A percentile compares a stretch with the other conserved stretches of the same genome.
Conservation (phyloP, 2,329 filamentous ascomycete genomes). For the Kalmusia sp. region DNA sequence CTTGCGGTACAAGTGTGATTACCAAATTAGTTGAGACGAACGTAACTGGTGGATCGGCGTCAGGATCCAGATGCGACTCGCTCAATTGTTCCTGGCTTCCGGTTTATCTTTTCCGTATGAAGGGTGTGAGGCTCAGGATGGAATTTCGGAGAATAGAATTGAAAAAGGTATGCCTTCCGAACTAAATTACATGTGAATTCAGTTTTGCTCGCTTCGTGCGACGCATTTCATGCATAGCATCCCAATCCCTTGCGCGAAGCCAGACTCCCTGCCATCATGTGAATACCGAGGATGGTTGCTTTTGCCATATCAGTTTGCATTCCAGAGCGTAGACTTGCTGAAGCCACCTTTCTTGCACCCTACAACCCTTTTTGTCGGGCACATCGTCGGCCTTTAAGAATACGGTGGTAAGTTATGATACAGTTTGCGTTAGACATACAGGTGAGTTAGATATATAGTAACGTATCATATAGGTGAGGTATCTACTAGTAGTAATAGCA, state of each 20-base stretch:
- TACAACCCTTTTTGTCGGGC: conserved; percentile 54
- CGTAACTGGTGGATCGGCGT: background rate
- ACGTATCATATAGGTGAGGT: too few relatives aligned
- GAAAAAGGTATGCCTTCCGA: too few relatives aligned
- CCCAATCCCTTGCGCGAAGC: background rate
- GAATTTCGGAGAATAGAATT: too few relatives aligned
- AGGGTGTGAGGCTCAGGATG: background rate
- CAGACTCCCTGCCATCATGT: background rate
- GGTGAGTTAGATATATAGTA: too few relatives aligned
- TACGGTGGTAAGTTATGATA: too few relatives aligned
- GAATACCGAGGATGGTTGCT: background rate
- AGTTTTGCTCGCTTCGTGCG: background rate
- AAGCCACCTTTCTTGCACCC: conserved; percentile 51
- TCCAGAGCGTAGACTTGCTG: conserved; percentile 4
- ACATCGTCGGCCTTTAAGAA: conserved; percentile 51
- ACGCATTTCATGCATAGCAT: background rate
- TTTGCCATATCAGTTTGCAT: background rate
- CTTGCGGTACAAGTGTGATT: background rate
- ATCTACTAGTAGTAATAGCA: too few relatives aligned
- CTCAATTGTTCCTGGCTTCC: too few relatives aligned
- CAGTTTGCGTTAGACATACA: too few relatives aligned
- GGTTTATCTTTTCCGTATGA: background rate
- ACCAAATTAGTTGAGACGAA: background rate
- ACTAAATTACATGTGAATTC: too few relatives aligned
- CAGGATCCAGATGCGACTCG: too few relatives aligned